Evolutionary conservation across 306 rosid genomes (phyloP).

Genomic region (Lathyrus oleraceus): DNA sequence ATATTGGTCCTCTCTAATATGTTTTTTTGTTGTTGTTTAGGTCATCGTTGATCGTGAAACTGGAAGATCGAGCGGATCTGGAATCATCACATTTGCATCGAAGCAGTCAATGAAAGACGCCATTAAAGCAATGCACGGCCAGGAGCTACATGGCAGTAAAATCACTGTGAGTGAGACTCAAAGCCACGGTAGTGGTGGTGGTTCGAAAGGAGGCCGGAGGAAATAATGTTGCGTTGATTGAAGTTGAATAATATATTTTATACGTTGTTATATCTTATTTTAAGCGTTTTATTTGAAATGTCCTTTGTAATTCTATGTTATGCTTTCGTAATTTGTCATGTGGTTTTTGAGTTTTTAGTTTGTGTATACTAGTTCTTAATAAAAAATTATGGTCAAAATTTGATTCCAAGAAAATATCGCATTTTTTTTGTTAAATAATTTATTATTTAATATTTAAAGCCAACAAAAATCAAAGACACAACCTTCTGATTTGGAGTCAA

Average conservation of each 20-base stretch:
- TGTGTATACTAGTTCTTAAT: constrained; percentile 36
- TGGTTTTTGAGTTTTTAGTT: constrained; percentile 44
- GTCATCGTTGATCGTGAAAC: constrained; percentile 90
- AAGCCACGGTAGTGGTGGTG: constrained; percentile 64
- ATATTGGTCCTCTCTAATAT: constrained; percentile 20
- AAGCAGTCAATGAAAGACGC: constrained; percentile 82
- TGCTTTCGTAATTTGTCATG: constrained; percentile 24
- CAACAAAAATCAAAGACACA: no score
- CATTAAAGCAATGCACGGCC: constrained; percentile 85
- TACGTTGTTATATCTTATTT: background rate
- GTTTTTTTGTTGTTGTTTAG: constrained; percentile 32
- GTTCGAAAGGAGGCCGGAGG: constrained; percentile 51
- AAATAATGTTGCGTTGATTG: constrained; percentile 1
- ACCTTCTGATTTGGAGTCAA: no score
- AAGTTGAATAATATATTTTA: background rate
- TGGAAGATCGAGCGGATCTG: constrained; percentile 87
- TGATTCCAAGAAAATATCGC: no score
- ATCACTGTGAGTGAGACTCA: constrained; percentile 93
- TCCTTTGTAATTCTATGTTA: background rate
- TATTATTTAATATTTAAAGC: no score
- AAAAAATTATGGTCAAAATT: no score
- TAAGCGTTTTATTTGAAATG: background rate
- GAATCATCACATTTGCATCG: constrained; percentile 72
- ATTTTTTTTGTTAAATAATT: no score
- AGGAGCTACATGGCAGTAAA: constrained; percentile 74